A percentile compares a stretch with the other conserved stretches of the same genome.
These are phyloP conservation scores for Candida pini DNA, from an alignment of 805 yeast species.

Conservation along the genomic window DNA sequence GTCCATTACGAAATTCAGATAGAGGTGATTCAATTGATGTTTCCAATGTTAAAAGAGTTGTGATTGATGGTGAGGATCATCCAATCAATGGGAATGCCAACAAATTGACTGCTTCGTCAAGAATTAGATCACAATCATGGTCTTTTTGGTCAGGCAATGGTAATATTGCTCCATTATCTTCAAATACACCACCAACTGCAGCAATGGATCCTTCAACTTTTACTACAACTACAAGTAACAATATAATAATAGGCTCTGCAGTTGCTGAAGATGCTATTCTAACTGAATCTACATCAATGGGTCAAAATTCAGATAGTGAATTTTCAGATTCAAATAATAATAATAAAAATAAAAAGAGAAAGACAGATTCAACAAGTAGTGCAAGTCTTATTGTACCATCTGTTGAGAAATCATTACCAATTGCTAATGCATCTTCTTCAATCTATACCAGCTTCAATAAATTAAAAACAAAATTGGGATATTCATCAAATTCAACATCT, in stretches of 20 bases:
- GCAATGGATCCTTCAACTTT: background rate
- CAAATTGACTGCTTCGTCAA: slow-evolving; percentile 1
- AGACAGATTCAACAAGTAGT: slow-evolving; percentile 6
- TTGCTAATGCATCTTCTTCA: slow-evolving; percentile 7
- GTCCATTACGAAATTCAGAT: background rate
- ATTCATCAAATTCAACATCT: slow-evolving; percentile 4
- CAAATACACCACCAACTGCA: slow-evolving; percentile 3
- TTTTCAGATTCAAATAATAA: no score
- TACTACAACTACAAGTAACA: background rate
- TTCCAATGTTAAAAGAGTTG: slow-evolving; percentile 8
- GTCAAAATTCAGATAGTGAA: no score
- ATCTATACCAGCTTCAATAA: slow-evolving; percentile 10
- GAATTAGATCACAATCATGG: slow-evolving; percentile 22
- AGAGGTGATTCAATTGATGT: background rate
- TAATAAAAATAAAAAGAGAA: slow-evolving; percentile 9
- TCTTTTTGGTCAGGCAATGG: slow-evolving; percentile 21
- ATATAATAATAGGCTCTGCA: slow-evolving; percentile 1
- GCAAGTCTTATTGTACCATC: slow-evolving; percentile 26
- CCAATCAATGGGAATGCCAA: background rate
- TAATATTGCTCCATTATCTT: background rate
- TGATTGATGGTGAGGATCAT: slow-evolving; percentile 10
- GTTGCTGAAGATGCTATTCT: slow-evolving; percentile 16
- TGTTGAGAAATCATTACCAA: slow-evolving; percentile 24
- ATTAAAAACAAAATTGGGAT: slow-evolving; percentile 14
- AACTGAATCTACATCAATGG: slow-evolving; percentile 13